Evolutionary conservation across 2,329 filamentous ascomycete species (phyloP), one percentile per base, ranked within the genome.

Genomic region (Cladosporium sp.): DNA sequence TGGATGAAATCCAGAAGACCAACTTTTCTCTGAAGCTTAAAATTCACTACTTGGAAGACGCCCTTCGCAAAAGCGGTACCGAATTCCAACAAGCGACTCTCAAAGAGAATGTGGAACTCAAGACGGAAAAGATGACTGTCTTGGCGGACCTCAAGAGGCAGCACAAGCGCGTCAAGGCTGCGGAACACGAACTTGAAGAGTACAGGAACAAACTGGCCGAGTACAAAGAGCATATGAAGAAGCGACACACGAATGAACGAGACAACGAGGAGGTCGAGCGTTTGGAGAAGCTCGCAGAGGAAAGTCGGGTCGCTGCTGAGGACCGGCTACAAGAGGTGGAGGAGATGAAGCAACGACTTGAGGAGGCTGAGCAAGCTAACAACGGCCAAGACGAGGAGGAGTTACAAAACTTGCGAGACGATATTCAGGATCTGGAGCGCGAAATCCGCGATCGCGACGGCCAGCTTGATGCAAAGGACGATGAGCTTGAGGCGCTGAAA

Each of bases 1-100:
- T 99, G 71, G 92, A 97, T 80, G 91, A 91, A 75, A 94, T 99
- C 72, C 93, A 97, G 76, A 99, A 99, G 81, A 95, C 98, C 75
- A 99, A 99, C 75, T 99, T 98, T 76, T 92, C 92, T 26, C 84
- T 99, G 63, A 98, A 98, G 79, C 85, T 98, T 71, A 97, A 97
- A 78, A 97, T 98, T 62, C 93, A 98, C 78, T 99, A 96, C 76
- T 85, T 99, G 64, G 93, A 99, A 77, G 92, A 98, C 71, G 91
- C 92, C 16, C 80, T 99, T 58, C 87, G 89, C 62, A 97, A 96
- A 76, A 88, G 90, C 63, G 94, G 94, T 0, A 93, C 92, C 8
- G 92, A 93, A 64, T 95, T 93, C 81, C 96, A 93, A 73, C 91
- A 96, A 77, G 88, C 88, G 32, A 92, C 94, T 3, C 82, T 99